Evolutionary conservation across 306 rosid genomes (phyloP).

Genomic region (Rubus idaeus): DNA sequence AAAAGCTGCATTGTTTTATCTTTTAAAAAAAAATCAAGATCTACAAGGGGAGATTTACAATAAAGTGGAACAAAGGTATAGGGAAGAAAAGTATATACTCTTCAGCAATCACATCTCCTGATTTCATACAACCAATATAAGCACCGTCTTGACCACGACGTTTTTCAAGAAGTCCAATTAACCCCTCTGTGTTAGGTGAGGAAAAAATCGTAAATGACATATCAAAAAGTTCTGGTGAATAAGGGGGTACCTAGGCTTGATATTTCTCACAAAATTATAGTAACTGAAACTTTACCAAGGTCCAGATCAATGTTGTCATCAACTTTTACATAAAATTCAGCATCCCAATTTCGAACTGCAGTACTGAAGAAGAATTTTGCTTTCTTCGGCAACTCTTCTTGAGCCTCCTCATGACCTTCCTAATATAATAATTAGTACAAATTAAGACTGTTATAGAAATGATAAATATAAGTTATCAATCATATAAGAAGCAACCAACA

Average conservation of each 20-base stretch:
- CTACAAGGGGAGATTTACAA: slow-evolving; percentile 17
- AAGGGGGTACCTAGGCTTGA: slow-evolving; percentile 11
- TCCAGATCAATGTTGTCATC: slow-evolving; percentile 79
- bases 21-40: not conserved
- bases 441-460: slow-evolving; percentile 21
- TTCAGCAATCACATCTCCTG: slow-evolving; percentile 92
- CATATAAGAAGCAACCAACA: slow-evolving; percentile 11
- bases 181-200: slow-evolving; percentile 67
- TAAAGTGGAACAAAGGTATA: slow-evolving; percentile 25
- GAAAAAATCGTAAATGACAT: slow-evolving; percentile 26
- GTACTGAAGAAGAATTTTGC: slow-evolving; percentile 86
- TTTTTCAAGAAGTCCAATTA: slow-evolving; percentile 84
- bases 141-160: slow-evolving; percentile 90
- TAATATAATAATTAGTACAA: slow-evolving; percentile 36
- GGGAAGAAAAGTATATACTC: slow-evolving; percentile 52
- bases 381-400: slow-evolving; percentile 89
- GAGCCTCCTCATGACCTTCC: slow-evolving; percentile 99
- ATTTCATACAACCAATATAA: slow-evolving; percentile 97
- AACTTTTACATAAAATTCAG: slow-evolving; percentile 92
- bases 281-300: slow-evolving; percentile 57
- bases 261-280: slow-evolving; percentile 19
- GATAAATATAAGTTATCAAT: not conserved
- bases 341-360: slow-evolving; percentile 97
- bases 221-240: slow-evolving; percentile 14
- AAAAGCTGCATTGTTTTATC: slow-evolving; percentile 14